Conservation (phyloP, 164 flowering plant species). For the Santalum album region DNA sequence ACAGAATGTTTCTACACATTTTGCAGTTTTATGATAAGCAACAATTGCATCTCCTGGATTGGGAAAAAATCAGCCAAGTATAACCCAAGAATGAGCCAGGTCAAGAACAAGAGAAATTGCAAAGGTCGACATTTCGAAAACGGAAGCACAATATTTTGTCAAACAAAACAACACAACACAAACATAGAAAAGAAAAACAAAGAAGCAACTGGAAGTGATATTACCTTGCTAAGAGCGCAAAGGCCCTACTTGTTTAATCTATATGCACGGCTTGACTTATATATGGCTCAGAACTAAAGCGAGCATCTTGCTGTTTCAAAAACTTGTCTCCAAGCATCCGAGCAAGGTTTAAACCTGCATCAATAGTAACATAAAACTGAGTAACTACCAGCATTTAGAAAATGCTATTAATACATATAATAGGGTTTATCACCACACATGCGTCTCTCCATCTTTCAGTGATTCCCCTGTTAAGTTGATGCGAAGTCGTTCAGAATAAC, state of each 20-base stretch:
- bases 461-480: slow-evolving; percentile 58
- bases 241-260: slow-evolving; percentile 44
- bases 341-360: slow-evolving; percentile 79
- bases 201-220: no score
- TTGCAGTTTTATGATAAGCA: no score
- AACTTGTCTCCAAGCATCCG: slow-evolving; percentile 98
- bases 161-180: not conserved
- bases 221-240: slow-evolving; percentile 90
- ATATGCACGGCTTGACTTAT: slow-evolving; percentile 66
- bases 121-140: no score
- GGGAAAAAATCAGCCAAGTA: no score
- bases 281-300: slow-evolving; percentile 87
- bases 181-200: no score
- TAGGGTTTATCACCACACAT: slow-evolving; percentile 70
- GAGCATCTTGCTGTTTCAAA: slow-evolving; percentile 79
- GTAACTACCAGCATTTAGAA: not conserved
- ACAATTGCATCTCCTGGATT: no score
- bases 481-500: slow-evolving; percentile 66
- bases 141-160: not conserved
- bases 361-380: not conserved
- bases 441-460: slow-evolving; percentile 78
- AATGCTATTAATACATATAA: no score
- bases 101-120: no score
- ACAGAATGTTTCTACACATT: no score
- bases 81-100: no score